Percentiles rank a stretch among this genome's conserved stretches.
Conservation (phyloP, 306 rosid genomes). For the Quercus aquifolioides region DNA sequence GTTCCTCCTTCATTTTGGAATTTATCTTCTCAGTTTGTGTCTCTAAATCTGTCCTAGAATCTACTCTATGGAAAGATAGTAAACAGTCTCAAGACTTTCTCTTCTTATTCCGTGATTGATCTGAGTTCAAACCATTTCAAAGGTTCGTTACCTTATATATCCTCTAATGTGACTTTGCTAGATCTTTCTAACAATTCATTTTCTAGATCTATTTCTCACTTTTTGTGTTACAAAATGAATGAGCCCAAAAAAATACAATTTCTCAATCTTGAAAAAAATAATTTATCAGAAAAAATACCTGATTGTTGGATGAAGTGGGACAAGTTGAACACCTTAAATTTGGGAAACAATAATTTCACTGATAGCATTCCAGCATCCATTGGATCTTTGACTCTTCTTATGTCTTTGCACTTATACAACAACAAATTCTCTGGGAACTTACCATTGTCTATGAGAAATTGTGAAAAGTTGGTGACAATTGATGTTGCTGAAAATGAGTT, state of each 20-base stretch:
- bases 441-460: too few relatives aligned
- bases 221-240: background rate
- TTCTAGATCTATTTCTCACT: background rate
- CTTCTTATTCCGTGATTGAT: too few relatives aligned
- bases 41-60: too few relatives aligned
- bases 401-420: conserved; percentile 10
- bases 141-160: background rate
- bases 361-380: conserved; percentile 25
- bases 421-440: background rate
- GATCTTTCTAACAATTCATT: conserved; percentile 9
- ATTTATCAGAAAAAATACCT: conserved; percentile 3
- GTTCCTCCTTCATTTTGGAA: too few relatives aligned
- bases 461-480: too few relatives aligned
- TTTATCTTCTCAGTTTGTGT: too few relatives aligned
- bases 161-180: background rate
- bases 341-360: conserved; percentile 14
- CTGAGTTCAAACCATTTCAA: too few relatives aligned
- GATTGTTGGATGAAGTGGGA: conserved; percentile 12
- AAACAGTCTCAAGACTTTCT: too few relatives aligned
- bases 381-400: conserved; percentile 2
- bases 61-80: too few relatives aligned
- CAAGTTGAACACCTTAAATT: background rate
- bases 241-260: background rate
- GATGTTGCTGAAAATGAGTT: too few relatives aligned
- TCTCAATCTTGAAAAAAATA: background rate